Base-by-base conservation (phyloP, 768 basidiomycete species). In the Jaapia argillacea region DNA sequence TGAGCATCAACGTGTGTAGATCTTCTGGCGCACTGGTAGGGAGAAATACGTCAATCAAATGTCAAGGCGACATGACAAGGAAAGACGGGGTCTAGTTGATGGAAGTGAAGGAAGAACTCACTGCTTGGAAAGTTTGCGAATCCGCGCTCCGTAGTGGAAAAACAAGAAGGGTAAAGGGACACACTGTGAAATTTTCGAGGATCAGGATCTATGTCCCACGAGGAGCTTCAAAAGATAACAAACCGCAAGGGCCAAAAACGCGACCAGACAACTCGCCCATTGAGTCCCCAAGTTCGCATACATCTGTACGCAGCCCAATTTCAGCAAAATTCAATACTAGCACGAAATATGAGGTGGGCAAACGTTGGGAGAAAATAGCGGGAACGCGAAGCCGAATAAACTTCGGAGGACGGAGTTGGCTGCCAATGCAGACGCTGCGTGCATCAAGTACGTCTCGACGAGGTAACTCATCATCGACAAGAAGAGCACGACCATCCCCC, bases 401-500 rank as follows among this genome's bases (percentile, higher is more conserved):
- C 59, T 63, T 45, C 65, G 61, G 12, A 66, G 48, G 43, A 66
- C 60, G 25, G 62, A 61, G 46, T 61, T 64, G 45, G 65, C 61
- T 12, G 64, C 65, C 10, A 66, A 51, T 5, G 62, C 64, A n/a
- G 58, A 59, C 6, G 61, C 61, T 4, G 41, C 54, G 53, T 61
- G 55, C 33, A 63, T 50, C 26, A 55, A 49, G 54, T 66, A n/a
- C n/a, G n/a, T 49, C 44, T 66, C 65, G 44, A 68, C 58, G 36
- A 68, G 52, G 50, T 66, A 68, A 4, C 54, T 54, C 25, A 62
- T 49, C 27, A 64, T 50, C 22, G 56, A 48, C 24, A 59, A 48
- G 58, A 67, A 62, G 33, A 66, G 51, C 23, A 61, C 41, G 26
- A 66, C 57, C 48, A 63, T 60, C 14, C 62, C 59, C 18, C 50